These are phyloP conservation scores for Lentithecium fluviatile DNA, from an alignment of 495 filamentous ascomycete species.

Conservation along the genomic window DNA sequence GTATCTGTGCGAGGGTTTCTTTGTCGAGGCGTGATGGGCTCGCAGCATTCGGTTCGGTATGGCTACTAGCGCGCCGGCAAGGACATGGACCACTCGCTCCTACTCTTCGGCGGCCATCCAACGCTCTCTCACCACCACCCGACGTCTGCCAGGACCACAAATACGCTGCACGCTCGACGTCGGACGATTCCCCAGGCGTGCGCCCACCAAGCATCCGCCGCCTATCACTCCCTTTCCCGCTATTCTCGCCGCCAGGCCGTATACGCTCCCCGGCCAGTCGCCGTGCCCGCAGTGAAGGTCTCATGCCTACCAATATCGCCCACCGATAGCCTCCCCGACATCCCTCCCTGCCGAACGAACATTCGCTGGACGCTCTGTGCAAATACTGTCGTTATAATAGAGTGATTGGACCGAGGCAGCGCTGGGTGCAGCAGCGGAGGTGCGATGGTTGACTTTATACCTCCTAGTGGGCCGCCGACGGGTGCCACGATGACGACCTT, in stretches of 20 bases:
- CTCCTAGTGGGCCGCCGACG: conserved; percentile 14
- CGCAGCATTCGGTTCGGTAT: no score
- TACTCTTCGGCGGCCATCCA: conserved; percentile 4
- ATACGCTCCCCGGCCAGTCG: not conserved
- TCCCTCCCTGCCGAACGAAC: not conserved
- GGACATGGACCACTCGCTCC: not conserved
- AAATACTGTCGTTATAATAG: not conserved
- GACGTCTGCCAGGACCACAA: conserved; percentile 18
- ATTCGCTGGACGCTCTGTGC: not conserved
- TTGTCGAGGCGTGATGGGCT: no score
- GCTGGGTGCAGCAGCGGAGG: conserved; percentile 23
- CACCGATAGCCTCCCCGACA: conserved; percentile 25
- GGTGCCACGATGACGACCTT: conserved; percentile 32
- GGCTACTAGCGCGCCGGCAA: not conserved
- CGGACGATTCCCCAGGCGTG: not conserved
- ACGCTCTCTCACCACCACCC: not conserved
- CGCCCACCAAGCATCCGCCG: not conserved
- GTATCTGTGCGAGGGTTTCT: no score
- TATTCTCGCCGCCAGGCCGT: not conserved
- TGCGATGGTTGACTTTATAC: conserved; percentile 25
- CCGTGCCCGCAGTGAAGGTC: conserved; percentile 23
- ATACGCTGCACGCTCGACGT: conserved; percentile 8
- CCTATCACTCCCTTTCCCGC: not conserved
- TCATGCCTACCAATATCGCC: conserved; percentile 29
- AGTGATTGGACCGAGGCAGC: conserved; percentile 8